Evolutionary conservation across 768 basidiomycete species (phyloP).

Genomic region (Russula sp.): DNA sequence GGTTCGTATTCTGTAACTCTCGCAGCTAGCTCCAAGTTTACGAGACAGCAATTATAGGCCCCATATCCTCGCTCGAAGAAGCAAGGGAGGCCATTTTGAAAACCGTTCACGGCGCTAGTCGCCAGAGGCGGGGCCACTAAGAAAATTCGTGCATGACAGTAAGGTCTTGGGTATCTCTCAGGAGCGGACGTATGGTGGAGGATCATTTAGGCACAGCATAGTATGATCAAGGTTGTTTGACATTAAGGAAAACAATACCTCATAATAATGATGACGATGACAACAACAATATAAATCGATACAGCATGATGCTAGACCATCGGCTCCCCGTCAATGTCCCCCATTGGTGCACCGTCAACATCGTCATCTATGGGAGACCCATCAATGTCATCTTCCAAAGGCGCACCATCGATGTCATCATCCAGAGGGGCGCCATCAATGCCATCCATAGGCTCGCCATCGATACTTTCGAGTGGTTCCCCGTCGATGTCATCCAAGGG

Average conservation of each 20-base stretch:
- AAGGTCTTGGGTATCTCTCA: slow-evolving; percentile 15
- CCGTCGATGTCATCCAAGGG: slow-evolving; percentile 49
- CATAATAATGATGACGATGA: not conserved
- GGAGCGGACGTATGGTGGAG: not conserved
- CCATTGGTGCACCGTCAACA: slow-evolving; percentile 37
- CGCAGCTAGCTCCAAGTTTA: slow-evolving; percentile 18
- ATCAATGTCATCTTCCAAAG: slow-evolving; percentile 31
- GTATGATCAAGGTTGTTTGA: slow-evolving; percentile 9
- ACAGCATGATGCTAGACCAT: slow-evolving; percentile 23
- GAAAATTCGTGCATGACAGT: not conserved
- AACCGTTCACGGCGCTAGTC: slow-evolving; percentile 39
- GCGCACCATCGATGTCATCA: slow-evolving; percentile 31
- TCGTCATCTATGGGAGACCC: slow-evolving; percentile 32
- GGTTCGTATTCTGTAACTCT: slow-evolving; percentile 44
- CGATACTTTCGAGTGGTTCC: slow-evolving; percentile 39
- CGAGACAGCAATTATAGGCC: slow-evolving; percentile 45
- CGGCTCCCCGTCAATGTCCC: slow-evolving; percentile 40
- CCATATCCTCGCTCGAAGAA: slow-evolving; percentile 61
- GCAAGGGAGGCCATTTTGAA: slow-evolving; percentile 76
- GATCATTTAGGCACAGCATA: slow-evolving; percentile 14
- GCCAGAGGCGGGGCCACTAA: slow-evolving; percentile 24
- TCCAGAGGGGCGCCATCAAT: slow-evolving; percentile 45
- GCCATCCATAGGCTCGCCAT: slow-evolving; percentile 36
- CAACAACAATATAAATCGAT: not conserved
- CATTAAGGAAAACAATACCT: slow-evolving; percentile 2